phyloP scores from a whole-genome alignment of 148 eudicot genomes.

The Amaranthus cruentus region DNA sequence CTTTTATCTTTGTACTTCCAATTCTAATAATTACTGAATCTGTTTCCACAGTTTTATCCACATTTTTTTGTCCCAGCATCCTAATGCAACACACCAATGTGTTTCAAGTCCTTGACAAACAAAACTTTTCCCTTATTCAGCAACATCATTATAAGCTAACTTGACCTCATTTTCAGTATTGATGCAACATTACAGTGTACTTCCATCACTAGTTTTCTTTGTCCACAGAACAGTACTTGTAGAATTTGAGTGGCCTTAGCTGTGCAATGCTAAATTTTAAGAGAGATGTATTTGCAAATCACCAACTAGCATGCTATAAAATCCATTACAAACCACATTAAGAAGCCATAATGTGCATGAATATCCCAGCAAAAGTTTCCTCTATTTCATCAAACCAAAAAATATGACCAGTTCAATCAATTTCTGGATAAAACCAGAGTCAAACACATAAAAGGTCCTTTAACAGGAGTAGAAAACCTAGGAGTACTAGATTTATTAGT shows the following conservation, averaged over 20 bases:
- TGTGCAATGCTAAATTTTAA: no score
- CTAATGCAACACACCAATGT: conserved; percentile 24
- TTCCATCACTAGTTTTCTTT: no score
- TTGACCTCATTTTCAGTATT: conserved; percentile 19
- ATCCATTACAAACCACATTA: no score
- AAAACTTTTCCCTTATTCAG: conserved; percentile 20
- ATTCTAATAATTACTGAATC: conserved; percentile 46
- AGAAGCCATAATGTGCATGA: no score
- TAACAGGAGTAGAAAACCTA: neutral
- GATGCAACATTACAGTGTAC: conserved; percentile 8
- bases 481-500: neutral
- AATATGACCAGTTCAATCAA: no score
- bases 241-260: no score
- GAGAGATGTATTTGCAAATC: no score
- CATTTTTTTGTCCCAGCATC: conserved; percentile 27
- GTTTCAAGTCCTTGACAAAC: conserved; percentile 25
- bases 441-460: neutral
- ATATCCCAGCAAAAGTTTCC: no score
- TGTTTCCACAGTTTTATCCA: conserved; percentile 30
- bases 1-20: conserved; percentile 40
- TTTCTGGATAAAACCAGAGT: no score
- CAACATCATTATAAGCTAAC: conserved; percentile 22
- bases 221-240: no score
- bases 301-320: no score
- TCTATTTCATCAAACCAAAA: no score